Conservation (phyloP, 2,329 filamentous ascomycete species). For the Botryotinia globosa region DNA sequence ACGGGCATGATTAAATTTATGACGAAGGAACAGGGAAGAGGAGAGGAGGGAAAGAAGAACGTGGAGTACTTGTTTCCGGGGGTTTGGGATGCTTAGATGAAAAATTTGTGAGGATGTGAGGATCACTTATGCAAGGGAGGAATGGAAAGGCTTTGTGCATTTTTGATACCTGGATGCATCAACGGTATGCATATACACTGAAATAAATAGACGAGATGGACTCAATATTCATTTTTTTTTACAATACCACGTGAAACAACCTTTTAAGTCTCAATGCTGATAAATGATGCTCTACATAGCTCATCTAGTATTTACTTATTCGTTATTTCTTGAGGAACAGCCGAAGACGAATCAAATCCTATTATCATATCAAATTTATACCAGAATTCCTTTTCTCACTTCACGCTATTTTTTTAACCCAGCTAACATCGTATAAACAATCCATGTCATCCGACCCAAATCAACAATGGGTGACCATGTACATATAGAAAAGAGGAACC, state of each 20-base stretch:
- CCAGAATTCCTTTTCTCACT: neutral
- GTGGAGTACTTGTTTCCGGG: conserved; percentile 85
- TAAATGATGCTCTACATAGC: neutral
- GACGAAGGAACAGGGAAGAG: conserved; percentile 74
- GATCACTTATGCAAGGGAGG: neutral
- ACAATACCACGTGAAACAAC: neutral
- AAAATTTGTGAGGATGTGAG: neutral
- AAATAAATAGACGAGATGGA: neutral
- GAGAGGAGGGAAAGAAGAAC: conserved; percentile 72
- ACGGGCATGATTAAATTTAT: conserved; percentile 78
- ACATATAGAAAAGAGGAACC: conserved; percentile 9
- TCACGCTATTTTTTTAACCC: neutral
- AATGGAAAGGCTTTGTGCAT: neutral
- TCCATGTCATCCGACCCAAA: neutral
- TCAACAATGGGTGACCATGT: neutral
- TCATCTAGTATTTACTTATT: neutral
- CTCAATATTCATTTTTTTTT: neutral
- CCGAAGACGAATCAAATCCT: neutral
- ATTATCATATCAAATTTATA: neutral
- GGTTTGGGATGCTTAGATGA: conserved; percentile 27
- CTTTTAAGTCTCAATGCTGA: neutral
- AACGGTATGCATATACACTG: conserved; percentile 2
- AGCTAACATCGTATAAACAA: neutral
- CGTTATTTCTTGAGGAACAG: no score
- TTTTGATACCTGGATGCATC: conserved; percentile 16